Percentiles rank a stretch among this genome's conserved stretches.
phyloP scores from a whole-genome alignment of 202 grass and related monocot genomes.

The Brachypodium distachyon region DNA sequence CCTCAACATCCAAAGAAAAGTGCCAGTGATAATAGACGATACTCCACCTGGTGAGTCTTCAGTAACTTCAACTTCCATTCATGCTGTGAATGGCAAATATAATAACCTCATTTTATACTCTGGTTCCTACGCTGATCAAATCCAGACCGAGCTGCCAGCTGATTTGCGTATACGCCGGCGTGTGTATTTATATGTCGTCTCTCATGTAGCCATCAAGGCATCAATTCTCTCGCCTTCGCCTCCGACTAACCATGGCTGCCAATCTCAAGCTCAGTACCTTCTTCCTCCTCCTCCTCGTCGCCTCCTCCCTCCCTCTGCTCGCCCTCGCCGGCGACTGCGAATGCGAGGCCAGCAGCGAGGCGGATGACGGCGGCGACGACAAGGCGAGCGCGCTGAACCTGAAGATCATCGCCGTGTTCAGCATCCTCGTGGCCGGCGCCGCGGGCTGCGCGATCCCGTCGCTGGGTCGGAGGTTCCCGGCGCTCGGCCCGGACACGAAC shows the following conservation, averaged over 20 bases:
- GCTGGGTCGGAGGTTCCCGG: constrained; percentile 46
- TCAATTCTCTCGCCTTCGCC: background rate
- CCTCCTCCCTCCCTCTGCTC: constrained; percentile 27
- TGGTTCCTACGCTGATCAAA: too few relatives aligned
- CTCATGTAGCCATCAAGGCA: too few relatives aligned
- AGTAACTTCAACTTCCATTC: too few relatives aligned
- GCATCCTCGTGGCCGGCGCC: constrained; percentile 42
- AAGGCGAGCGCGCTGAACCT: constrained; percentile 21
- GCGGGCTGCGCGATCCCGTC: constrained; percentile 45
- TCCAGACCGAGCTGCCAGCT: background rate
- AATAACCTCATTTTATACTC: too few relatives aligned
- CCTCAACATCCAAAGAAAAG: too few relatives aligned
- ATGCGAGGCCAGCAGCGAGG: constrained; percentile 11
- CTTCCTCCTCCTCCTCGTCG: background rate
- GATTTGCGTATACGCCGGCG: background rate
- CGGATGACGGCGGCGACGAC: constrained; percentile 18
- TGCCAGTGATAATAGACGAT: too few relatives aligned
- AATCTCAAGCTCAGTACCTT: background rate
- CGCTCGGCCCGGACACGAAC: constrained; percentile 35
- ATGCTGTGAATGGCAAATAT: too few relatives aligned
- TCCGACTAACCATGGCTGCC: constrained; percentile 1
- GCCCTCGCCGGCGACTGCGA: constrained; percentile 25
- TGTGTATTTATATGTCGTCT: too few relatives aligned
- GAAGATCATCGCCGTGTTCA: constrained; percentile 57
- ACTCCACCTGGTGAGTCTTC: too few relatives aligned